These are phyloP conservation scores for Chaetomium sp. DNA, from an alignment of 2,329 filamentous ascomycete genomes.

Conservation along the genomic window DNA sequence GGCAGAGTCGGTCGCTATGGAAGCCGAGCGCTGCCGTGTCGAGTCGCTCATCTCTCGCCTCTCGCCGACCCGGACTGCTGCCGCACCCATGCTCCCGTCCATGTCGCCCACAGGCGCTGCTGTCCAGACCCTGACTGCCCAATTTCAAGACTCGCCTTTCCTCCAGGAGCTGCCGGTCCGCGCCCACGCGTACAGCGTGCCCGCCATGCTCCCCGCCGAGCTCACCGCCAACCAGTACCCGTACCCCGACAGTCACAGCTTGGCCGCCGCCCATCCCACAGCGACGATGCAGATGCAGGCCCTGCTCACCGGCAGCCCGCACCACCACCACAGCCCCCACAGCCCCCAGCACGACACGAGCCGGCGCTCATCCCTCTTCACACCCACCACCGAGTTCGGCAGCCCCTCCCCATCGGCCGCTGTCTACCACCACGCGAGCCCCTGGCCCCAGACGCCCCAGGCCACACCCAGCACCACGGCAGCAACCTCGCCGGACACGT, in stretches of 20 bases:
- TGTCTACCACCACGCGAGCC: constrained; percentile 20
- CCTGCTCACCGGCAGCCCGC: constrained; percentile 47
- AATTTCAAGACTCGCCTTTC: constrained; percentile 42
- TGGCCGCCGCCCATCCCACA: constrained; percentile 41
- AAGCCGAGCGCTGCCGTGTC: background rate
- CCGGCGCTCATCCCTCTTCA: constrained; percentile 51
- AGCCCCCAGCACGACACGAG: constrained; percentile 38
- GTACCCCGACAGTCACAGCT: constrained; percentile 45
- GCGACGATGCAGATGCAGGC: constrained; percentile 47
- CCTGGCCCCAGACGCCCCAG: constrained; percentile 40
- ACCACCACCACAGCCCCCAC: constrained; percentile 39
- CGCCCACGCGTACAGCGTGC: constrained; percentile 44
- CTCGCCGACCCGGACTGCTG: constrained; percentile 41
- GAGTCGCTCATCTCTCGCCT: constrained; percentile 39
- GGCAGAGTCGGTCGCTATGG: constrained; percentile 10
- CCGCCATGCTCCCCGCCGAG: constrained; percentile 46
- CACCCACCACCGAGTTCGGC: constrained; percentile 48
- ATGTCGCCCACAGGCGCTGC: constrained; percentile 43
- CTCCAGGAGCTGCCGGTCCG: constrained; percentile 51
- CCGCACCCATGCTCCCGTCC: constrained; percentile 30
- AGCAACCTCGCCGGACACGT: constrained; percentile 39
- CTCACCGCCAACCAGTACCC: constrained; percentile 47
- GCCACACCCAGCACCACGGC: constrained; percentile 42
- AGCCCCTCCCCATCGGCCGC: constrained; percentile 40
- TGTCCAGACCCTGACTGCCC: constrained; percentile 40